Evolutionary conservation across 2,329 filamentous ascomycete genomes (phyloP).

Genomic region (Apiospora aurea): DNA sequence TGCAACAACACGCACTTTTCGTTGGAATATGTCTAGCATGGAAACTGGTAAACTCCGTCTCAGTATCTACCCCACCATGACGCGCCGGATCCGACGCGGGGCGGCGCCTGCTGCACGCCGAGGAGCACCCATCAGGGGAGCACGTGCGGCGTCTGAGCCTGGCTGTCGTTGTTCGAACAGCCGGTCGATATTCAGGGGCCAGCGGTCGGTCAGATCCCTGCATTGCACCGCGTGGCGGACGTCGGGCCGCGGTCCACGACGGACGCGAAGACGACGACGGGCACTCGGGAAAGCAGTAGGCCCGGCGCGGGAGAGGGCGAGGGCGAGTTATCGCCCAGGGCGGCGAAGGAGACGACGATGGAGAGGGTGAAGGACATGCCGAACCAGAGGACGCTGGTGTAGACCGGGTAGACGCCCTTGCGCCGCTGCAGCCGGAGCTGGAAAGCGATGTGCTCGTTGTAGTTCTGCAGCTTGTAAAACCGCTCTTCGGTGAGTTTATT

Average conservation of each 20-base stretch:
- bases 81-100: background rate
- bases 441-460: background rate
- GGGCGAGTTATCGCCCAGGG: slow-evolving; percentile 16
- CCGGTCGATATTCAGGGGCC: background rate
- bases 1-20: background rate
- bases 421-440: slow-evolving; percentile 17
- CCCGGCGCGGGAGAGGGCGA: background rate
- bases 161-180: background rate
- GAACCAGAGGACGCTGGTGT: slow-evolving; percentile 17
- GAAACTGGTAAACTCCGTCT: background rate
- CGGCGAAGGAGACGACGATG: slow-evolving; percentile 17
- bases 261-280: slow-evolving; percentile 4
- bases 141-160: background rate
- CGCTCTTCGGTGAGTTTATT: too few relatives aligned
- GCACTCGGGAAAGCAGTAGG: background rate
- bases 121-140: background rate
- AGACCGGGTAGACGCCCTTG: slow-evolving; percentile 16
- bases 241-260: slow-evolving; percentile 15
- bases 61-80: background rate
- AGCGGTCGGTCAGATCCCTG: background rate
- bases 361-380: slow-evolving; percentile 2
- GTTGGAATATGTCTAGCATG: background rate
- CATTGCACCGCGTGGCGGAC: slow-evolving; percentile 3
- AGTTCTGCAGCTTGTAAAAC: background rate
- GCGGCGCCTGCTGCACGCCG: background rate